phyloP scores from a whole-genome alignment of 2,329 filamentous ascomycete species.

The Colletotrichum tropicicola region DNA sequence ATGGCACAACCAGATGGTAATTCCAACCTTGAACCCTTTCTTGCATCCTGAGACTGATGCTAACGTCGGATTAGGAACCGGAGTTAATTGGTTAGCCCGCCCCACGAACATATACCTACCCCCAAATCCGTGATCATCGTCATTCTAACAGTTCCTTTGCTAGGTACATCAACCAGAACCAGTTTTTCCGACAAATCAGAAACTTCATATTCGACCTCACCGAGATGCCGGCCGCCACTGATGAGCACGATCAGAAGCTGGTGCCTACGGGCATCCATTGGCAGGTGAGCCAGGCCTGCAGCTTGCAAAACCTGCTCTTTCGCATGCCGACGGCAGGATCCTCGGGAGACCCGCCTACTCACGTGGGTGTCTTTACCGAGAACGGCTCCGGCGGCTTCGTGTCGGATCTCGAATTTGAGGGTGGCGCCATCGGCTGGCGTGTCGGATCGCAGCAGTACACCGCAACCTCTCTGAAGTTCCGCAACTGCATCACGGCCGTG shows the following conservation, averaged over 20 bases:
- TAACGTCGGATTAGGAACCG: too few relatives aligned
- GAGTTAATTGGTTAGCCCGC: too few relatives aligned
- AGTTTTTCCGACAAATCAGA: conserved; percentile 62
- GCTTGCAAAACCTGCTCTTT: conserved; percentile 58
- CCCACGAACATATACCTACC: too few relatives aligned
- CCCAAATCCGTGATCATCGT: too few relatives aligned
- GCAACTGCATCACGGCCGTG: conserved; percentile 68
- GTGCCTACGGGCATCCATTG: conserved; percentile 63
- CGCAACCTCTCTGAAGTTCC: conserved; percentile 69
- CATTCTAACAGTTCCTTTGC: not conserved
- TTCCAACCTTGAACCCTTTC: too few relatives aligned
- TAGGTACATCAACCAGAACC: conserved; percentile 65
- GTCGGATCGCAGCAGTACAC: conserved; percentile 75
- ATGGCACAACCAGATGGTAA: conserved; percentile 5
- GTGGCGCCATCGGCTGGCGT: conserved; percentile 65
- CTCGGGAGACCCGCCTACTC: conserved; percentile 41
- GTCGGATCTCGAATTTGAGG: conserved; percentile 71
- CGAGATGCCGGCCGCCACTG: conserved; percentile 51
- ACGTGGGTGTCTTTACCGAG: conserved; percentile 37
- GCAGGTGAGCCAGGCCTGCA: conserved; percentile 68
- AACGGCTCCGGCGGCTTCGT: conserved; percentile 50
- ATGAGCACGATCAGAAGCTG: conserved; percentile 33
- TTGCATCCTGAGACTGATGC: too few relatives aligned
- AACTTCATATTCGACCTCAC: conserved; percentile 68
- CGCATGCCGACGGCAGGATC: not conserved